Conservation (phyloP, 306 rosid genomes). For the Dryas drummondii region DNA sequence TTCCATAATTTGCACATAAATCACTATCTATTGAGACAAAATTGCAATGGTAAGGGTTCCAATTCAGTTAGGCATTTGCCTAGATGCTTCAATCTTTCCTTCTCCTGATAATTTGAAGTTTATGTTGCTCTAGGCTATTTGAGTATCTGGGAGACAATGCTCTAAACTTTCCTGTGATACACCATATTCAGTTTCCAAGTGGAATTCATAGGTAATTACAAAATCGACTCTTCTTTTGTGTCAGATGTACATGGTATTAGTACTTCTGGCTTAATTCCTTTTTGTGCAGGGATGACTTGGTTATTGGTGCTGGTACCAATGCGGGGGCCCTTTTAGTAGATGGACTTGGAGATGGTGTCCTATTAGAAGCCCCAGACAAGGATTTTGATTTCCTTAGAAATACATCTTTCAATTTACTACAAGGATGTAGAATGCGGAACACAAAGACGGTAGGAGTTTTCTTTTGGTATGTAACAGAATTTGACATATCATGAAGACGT, state of each 20-base stretch:
- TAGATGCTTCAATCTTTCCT: slow-evolving; percentile 2
- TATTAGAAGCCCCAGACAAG: slow-evolving; percentile 76
- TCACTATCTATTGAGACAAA: neutral
- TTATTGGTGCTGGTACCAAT: slow-evolving; percentile 85
- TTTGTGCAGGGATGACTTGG: slow-evolving; percentile 80
- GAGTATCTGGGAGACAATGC: slow-evolving; percentile 76
- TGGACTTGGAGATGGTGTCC: slow-evolving; percentile 95
- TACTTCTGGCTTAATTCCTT: slow-evolving; percentile 16
- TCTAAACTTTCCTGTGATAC: slow-evolving; percentile 81
- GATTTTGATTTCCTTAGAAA: slow-evolving; percentile 86
- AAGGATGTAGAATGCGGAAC: slow-evolving; percentile 99
- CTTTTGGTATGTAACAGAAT: slow-evolving; percentile 1
- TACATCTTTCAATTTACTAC: slow-evolving; percentile 94
- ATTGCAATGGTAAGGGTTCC: neutral
- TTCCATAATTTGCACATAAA: neutral
- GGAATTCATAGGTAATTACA: slow-evolving; percentile 73
- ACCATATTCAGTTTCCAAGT: slow-evolving; percentile 82
- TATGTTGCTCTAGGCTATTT: slow-evolving; percentile 54
- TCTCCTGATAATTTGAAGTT: slow-evolving; percentile 13
- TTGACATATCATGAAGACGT: neutral
- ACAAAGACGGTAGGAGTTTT: slow-evolving; percentile 77
- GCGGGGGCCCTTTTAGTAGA: slow-evolving; percentile 95
- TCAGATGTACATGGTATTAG: slow-evolving; percentile 9
- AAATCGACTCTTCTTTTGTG: slow-evolving; percentile 7
- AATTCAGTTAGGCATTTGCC: neutral